These are phyloP conservation scores for Daldinia sp. DNA, from an alignment of 2,329 filamentous ascomycete species.

Conservation along the genomic window DNA sequence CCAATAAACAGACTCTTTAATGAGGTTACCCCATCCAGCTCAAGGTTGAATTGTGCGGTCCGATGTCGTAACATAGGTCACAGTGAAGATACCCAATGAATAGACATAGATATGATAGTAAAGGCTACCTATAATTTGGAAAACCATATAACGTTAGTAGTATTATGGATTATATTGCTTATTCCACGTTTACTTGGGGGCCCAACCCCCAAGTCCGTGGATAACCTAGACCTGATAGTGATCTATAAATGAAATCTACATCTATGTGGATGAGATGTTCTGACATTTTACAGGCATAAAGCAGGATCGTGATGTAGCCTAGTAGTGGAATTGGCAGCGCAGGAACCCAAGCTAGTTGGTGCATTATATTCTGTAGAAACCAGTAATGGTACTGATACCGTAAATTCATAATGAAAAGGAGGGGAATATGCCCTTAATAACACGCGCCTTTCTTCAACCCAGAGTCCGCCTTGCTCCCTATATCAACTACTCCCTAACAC, in stretches of 20 bases:
- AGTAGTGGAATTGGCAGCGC: background rate
- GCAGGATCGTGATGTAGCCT: background rate
- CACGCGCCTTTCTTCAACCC: background rate
- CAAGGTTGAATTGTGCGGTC: slow-evolving; percentile 4
- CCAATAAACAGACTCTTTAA: slow-evolving; percentile 26
- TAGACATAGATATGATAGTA: slow-evolving; percentile 8
- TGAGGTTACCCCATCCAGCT: slow-evolving; percentile 3
- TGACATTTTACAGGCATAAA: background rate
- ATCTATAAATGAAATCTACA: background rate
- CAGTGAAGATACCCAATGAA: slow-evolving; percentile 21
- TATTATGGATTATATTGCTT: background rate
- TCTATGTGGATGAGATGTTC: background rate
- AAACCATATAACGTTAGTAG: background rate
- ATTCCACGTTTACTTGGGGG: background rate
- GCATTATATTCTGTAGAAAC: background rate
- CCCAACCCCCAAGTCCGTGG: background rate
- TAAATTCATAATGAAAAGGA: background rate
- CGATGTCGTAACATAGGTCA: slow-evolving; percentile 3
- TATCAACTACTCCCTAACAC: background rate
- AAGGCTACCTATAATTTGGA: slow-evolving; percentile 6
- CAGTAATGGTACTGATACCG: background rate
- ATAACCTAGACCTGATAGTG: background rate
- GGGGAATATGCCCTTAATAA: background rate
- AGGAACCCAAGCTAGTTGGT: background rate
- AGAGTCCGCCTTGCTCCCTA: background rate